Base-by-base conservation (phyloP, 805 yeast species). In the Metschnikowia borealis region DNA sequence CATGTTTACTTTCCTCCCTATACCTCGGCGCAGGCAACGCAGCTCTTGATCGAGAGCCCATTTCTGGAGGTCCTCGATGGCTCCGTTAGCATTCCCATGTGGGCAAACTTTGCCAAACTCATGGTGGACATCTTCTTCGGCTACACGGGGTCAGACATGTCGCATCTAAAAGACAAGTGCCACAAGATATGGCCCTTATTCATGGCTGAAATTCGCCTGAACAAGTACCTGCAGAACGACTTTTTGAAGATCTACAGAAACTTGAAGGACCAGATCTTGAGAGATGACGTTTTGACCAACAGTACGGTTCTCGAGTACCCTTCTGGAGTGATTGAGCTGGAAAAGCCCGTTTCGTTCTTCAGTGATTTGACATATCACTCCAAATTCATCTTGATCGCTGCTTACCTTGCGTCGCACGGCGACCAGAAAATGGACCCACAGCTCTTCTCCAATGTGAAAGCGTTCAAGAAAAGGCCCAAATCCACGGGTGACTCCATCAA, bases 321-420 rank as follows among this genome's bases (percentile, higher is more conserved):
- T 3, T 63, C 67, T 0, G 51, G 48, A 5, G n/a, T 32, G 38
- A 46, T 53, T 52, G 59, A 57, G 37, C 62, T 55, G 7, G 50
- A 59, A n/a, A 54, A 60, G 1, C 49, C 51, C n/a, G 33, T 47
- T 11, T 39, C 63, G 39, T 10, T 59, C 17, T 60, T 65, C 14
- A 58, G 74, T 46, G 84, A 83, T 55, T 67, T 87, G 38, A 82
- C 91, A 0, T 62, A 61, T 7, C 76, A 80, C 45, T 78, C 92
- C 2, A 86, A 87, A 61, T 88, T 79, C 61, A 67, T 91, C n/a
- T 66, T 90, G 14, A 77, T 89, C 32, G 89, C 96, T 1, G 84
- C 96, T 0, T 91, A 86, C 63, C 68, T 90, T 44, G 95, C 96
- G 0, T 89, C 96, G 0, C 87, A 80, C 61, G 80, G 82, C 49